phyloP scores from a whole-genome alignment of 306 rosid species.

The Geum urbanum region DNA sequence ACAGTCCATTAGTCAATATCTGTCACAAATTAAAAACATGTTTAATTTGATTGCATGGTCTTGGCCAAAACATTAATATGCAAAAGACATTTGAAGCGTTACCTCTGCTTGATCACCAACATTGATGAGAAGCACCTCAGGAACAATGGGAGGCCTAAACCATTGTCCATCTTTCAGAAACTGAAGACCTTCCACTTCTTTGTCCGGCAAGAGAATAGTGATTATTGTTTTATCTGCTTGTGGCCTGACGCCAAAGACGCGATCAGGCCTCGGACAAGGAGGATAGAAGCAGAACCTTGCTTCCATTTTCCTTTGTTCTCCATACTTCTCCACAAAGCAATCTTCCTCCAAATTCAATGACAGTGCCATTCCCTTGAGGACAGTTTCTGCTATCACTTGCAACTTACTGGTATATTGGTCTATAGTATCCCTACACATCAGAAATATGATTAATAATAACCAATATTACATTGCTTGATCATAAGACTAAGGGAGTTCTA shows the following conservation, averaged over 20 bases:
- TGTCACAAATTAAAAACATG: neutral
- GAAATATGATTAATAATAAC: neutral
- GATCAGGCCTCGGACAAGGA: constrained; percentile 1
- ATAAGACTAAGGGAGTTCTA: neutral
- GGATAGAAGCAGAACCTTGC: constrained; percentile 2
- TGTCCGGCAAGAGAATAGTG: constrained; percentile 23
- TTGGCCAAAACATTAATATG: neutral
- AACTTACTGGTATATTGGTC: neutral
- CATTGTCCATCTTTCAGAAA: neutral
- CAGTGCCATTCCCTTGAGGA: neutral
- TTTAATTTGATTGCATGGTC: neutral
- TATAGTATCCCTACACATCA: neutral
- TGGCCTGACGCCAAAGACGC: constrained; percentile 16
- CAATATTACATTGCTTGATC: neutral
- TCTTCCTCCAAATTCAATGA: neutral
- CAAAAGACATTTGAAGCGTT: neutral
- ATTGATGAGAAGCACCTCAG: neutral
- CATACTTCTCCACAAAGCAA: neutral
- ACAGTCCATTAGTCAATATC: constrained; percentile 55
- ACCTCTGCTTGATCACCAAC: neutral
- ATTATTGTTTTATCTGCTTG: constrained; percentile 17
- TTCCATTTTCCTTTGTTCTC: neutral
- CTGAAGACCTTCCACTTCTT: constrained; percentile 20
- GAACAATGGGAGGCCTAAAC: neutral
- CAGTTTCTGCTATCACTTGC: neutral